phyloP scores from a whole-genome alignment of 208 protist genomes.

The Wallacemonas collosoma region DNA sequence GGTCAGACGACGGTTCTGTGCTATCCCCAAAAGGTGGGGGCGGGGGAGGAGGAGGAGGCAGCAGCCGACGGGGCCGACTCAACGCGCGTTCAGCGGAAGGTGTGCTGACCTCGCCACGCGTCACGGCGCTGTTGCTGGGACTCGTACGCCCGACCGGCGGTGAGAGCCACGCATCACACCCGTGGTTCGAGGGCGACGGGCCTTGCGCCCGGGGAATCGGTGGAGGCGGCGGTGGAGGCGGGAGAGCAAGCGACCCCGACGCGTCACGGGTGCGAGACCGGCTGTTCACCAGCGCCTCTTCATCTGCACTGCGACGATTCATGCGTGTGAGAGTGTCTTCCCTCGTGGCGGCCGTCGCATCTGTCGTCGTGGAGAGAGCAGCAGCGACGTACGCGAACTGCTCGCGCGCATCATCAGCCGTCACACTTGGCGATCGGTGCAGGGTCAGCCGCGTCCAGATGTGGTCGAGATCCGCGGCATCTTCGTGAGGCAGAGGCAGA shows the following conservation, averaged over 20 bases:
- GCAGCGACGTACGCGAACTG: background rate
- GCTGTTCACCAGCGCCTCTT: slow-evolving; percentile 12
- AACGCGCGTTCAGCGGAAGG: background rate
- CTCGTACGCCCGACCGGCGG: too few species aligned
- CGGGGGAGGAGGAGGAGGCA: slow-evolving; percentile 2
- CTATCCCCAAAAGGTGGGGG: background rate
- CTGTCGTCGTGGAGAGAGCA: background rate
- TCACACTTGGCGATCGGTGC: background rate
- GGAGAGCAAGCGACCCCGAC: slow-evolving; percentile 3
- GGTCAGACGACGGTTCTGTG: background rate
- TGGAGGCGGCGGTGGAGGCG: slow-evolving; percentile 1
- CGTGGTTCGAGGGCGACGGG: background rate
- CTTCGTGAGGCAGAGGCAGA: background rate
- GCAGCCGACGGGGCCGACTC: background rate
- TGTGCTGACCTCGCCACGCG: background rate
- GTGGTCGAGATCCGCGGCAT: background rate
- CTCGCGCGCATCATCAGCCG: background rate
- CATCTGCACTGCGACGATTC: background rate
- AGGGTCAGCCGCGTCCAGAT: background rate
- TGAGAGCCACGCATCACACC: background rate
- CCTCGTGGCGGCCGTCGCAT: background rate
- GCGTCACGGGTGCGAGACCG: slow-evolving; percentile 10
- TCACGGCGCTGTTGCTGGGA: background rate
- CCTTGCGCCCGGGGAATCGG: background rate
- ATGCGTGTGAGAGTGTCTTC: too few species aligned